These are phyloP conservation scores for Iris macrosiphon DNA, from an alignment of 106 monocot species.

Conservation along the genomic window DNA sequence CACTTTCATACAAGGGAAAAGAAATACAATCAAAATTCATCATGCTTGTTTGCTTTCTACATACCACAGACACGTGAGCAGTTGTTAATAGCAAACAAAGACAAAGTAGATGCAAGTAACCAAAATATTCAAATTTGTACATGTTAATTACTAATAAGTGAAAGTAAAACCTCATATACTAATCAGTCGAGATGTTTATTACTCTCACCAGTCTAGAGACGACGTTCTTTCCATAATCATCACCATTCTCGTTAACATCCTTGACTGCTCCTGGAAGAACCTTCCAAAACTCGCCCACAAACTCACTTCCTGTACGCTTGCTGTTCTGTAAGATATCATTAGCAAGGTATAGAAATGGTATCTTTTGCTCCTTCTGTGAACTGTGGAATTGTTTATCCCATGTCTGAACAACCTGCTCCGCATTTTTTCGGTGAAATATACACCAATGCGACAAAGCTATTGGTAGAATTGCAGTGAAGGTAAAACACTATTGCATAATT, in stretches of 20 bases:
- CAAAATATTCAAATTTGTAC: no score
- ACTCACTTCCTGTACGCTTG: slow-evolving; percentile 82
- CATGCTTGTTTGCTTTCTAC: background rate
- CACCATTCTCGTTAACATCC: slow-evolving; percentile 69
- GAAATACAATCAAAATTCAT: no score
- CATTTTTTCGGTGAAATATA: slow-evolving; percentile 94
- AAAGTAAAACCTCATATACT: no score
- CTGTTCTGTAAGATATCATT: slow-evolving; percentile 99
- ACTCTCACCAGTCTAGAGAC: slow-evolving; percentile 75
- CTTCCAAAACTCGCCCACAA: slow-evolving; percentile 97
- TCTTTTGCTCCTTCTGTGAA: slow-evolving; percentile 69
- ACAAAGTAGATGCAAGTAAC: no score
- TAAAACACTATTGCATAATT: no score
- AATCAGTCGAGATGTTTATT: no score
- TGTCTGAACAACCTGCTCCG: slow-evolving; percentile 90
- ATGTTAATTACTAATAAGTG: no score
- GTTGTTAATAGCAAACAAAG: no score
- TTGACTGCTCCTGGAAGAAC: slow-evolving; percentile 92
- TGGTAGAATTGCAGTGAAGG: slow-evolving; percentile 39
- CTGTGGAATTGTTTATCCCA: slow-evolving; percentile 89
- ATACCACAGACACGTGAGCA: no score
- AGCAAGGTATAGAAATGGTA: slow-evolving; percentile 79
- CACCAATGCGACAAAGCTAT: slow-evolving; percentile 98
- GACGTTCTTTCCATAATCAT: slow-evolving; percentile 76
- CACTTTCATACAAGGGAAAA: no score